Evolutionary conservation across 352 stramenopile species (phyloP), one percentile per base, ranked within the genome.

Genomic region (Paralagenidium karlingii): DNA sequence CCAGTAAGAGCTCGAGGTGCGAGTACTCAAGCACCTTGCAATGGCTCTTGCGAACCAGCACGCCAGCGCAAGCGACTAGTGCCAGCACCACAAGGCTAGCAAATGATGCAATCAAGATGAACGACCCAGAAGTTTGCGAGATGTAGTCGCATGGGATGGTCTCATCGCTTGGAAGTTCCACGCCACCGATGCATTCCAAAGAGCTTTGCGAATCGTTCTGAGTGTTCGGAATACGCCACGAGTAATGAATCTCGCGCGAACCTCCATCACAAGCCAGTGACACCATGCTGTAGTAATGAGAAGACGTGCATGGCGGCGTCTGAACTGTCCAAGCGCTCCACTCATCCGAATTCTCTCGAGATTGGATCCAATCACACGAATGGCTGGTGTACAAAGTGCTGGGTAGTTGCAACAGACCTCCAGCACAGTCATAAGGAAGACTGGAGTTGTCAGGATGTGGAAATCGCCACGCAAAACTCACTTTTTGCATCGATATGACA

Each of bases 11-110:
- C 38, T 82, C 60, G 39, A 57, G 79, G 45, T 86, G 73, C 0
- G 68, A 82, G 13, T 69, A 62, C 42, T 82, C 82, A 42, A 83
- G 55, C 19, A 79, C 58, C 1, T 66, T 58, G 12, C 34, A 53
- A 16, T 64, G 28, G 2, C 68, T 61, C 3, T 61, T 50, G 3
- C 43, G 40, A 34, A 46, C 49, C 3, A 80, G 57, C 13, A 76
- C 61, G 4, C 38, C 44, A 0, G 62, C 50, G 2, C 40, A 31
- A 8, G 32, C 40, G 2, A 41, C 6, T 0, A 68, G 29, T 0
- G 65, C 1, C 0, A 52, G 4, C 0, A 26, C 29, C 2, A 68
- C 30, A 2, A 76, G 50, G 0, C 24, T 12, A 8, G 34, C 8
- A 16, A 51, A 10, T n/a, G 46, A 24, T 1, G 63, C 21, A 0